Evolutionary conservation across 768 basidiomycete species (phyloP).

Genomic region (Trametes sanguinea): DNA sequence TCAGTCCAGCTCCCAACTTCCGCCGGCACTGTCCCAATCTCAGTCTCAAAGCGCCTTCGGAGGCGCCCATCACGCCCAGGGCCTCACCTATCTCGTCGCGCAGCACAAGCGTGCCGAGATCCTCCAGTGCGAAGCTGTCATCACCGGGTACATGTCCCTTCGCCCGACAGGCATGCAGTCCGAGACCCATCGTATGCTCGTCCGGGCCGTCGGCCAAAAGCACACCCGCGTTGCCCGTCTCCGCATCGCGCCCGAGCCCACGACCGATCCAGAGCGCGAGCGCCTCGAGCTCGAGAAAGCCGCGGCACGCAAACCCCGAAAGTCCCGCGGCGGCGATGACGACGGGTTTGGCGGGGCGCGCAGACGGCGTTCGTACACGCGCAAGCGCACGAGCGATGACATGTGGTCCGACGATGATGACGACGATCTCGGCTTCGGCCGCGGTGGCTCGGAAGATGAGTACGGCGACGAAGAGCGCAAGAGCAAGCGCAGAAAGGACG

Average conservation of each 20-base stretch:
- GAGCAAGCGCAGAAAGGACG: conserved; percentile 40
- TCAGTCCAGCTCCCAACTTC: conserved; percentile 26
- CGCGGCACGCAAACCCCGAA: conserved; percentile 64
- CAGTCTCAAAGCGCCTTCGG: conserved; percentile 36
- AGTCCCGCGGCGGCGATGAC: conserved; percentile 53
- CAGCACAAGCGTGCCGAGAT: conserved; percentile 86
- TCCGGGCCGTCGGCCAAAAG: conserved; percentile 82
- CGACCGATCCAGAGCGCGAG: conserved; percentile 74
- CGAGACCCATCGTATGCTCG: conserved; percentile 86
- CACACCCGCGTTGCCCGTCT: conserved; percentile 80
- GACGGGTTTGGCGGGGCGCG: conserved; percentile 50
- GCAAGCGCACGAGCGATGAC: conserved; percentile 45
- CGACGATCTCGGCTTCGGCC: conserved; percentile 35
- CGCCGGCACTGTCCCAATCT: conserved; percentile 39
- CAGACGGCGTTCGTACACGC: conserved; percentile 47
- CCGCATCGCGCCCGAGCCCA: conserved; percentile 78
- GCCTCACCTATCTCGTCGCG: conserved; percentile 86
- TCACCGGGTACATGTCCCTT: conserved; percentile 82
- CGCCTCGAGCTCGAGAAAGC: conserved; percentile 66
- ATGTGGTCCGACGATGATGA: conserved; percentile 75
- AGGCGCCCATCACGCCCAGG: conserved; percentile 54
- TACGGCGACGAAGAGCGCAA: conserved; percentile 53
- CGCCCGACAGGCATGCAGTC: conserved; percentile 90
- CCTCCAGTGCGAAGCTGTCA: conserved; percentile 80
- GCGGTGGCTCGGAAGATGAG: conserved; percentile 42